Conservation (phyloP, 1,284 basidiomycete genomes). For the Wallemia ichthyophaga region DNA sequence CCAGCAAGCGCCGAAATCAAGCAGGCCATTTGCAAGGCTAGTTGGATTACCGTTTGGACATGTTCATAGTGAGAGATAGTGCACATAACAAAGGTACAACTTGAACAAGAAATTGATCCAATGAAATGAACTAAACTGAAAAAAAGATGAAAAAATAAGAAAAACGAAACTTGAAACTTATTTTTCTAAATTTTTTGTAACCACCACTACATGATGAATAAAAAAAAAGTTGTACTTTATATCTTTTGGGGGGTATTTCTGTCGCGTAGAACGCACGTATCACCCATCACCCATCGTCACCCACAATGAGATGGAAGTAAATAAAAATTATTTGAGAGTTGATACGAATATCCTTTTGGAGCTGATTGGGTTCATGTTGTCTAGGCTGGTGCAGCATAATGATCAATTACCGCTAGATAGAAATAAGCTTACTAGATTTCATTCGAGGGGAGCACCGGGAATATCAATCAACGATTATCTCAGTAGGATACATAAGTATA, state of each 20-base stretch:
- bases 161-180: too few species aligned
- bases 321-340: background rate
- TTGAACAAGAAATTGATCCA: background rate
- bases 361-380: slow-evolving; percentile 64
- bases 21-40: background rate
- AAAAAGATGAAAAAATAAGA: too few species aligned
- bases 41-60: background rate
- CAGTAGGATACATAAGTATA: slow-evolving; percentile 62
- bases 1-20: background rate
- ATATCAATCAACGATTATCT: slow-evolving; percentile 71
- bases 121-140: too few species aligned
- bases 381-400: slow-evolving; percentile 69
- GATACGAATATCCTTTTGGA: background rate
- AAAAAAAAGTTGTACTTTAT: too few species aligned
- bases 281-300: too few species aligned
- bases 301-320: background rate
- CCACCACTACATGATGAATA: too few species aligned
- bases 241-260: too few species aligned
- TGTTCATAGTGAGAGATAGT: background rate
- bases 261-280: too few species aligned
- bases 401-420: slow-evolving; percentile 48
- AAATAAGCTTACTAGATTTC: slow-evolving; percentile 68
- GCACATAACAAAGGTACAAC: background rate
- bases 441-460: slow-evolving; percentile 55
- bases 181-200: too few species aligned